Base-by-base conservation (phyloP, 78 protist genomes). In the Isochrysis galbana region DNA sequence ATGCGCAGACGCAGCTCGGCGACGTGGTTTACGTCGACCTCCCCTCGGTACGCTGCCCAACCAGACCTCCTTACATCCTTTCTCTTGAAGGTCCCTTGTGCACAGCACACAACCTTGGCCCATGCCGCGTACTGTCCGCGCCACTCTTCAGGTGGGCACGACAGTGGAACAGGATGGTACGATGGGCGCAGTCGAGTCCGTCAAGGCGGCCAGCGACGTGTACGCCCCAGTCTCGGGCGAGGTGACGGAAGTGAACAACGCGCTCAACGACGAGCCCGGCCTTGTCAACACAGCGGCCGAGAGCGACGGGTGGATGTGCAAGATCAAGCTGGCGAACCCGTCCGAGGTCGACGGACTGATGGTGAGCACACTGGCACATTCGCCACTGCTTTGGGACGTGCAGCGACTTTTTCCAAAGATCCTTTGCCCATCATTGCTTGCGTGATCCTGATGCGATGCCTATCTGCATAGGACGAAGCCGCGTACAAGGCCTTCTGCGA, bases 1-100 rank as follows among this genome's bases (percentile, higher is more conserved):
- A 91, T 67, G 93, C 93, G 90, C 90, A 80, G 80, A 47, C 42
- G 54, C 84, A 91, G 89, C 87, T 91, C 42, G 93, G 93, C 69
- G 93, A 91, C 69, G 47, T 91, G 36, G 93, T 91, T 26, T 91
- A 34, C 61, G 93, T 91, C 44, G 93, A 91, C 45, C 89, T 91
- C 48, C 93, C 93, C 5, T 88, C 83, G 90, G 54, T 17, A 3
- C 41, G 83, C 44, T n/a, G n/a, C n/a, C n/a, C n/a, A n/a, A n/a
- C n/a, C n/a, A n/a, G n/a, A n/a, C n/a, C n/a, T n/a, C n/a, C n/a
- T n/a, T 25, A 48, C 82, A 36, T 86, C 69, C 10, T 23, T 87
- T 36, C n/a, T 25, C n/a, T 34, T 5, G 7, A 5, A 4, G 19
- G 5, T 10, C 21, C 7, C 61, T 14, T 51, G 61, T 14, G 61